phyloP scores from a whole-genome alignment of 208 protist genomes.

The Trypanosoma melophagium region DNA sequence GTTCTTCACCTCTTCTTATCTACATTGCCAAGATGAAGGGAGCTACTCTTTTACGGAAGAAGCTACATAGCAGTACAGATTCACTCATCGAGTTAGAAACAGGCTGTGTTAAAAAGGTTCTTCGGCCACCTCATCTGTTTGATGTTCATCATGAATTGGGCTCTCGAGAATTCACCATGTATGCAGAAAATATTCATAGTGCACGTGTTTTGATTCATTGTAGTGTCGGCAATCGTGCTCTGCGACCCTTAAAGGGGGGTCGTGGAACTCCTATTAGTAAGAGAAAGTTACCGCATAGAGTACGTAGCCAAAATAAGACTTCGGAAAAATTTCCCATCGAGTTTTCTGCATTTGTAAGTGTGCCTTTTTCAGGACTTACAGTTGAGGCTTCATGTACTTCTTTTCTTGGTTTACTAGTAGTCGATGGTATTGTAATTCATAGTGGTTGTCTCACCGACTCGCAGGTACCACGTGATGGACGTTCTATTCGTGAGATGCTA shows the following conservation, averaged over 20 bases:
- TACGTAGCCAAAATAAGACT: neutral
- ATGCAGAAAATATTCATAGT: constrained; percentile 5
- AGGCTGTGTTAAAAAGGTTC: neutral
- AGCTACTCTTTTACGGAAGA: neutral
- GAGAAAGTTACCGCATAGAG: constrained; percentile 5
- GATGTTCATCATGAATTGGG: constrained; percentile 23
- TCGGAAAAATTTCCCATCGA: constrained; percentile 12
- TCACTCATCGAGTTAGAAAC: constrained; percentile 1
- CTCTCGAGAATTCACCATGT: constrained; percentile 23
- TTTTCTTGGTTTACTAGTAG: constrained; percentile 40
- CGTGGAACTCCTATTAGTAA: neutral
- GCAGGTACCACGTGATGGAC: constrained; percentile 20
- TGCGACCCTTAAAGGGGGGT: constrained; percentile 17
- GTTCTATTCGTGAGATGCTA: constrained; percentile 20
- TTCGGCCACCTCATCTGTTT: constrained; percentile 11
- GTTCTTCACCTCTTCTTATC: neutral
- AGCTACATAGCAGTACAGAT: neutral
- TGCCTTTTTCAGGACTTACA: constrained; percentile 18
- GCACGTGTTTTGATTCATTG: constrained; percentile 26
- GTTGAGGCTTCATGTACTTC: constrained; percentile 35
- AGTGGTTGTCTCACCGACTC: neutral
- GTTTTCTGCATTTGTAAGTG: constrained; percentile 26
- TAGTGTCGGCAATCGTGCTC: constrained; percentile 23
- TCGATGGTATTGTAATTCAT: constrained; percentile 40
- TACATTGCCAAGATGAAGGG: constrained; percentile 3